These are phyloP conservation scores for Coriolopsis trogii DNA, from an alignment of 1,284 basidiomycete genomes.

Conservation along the genomic window DNA sequence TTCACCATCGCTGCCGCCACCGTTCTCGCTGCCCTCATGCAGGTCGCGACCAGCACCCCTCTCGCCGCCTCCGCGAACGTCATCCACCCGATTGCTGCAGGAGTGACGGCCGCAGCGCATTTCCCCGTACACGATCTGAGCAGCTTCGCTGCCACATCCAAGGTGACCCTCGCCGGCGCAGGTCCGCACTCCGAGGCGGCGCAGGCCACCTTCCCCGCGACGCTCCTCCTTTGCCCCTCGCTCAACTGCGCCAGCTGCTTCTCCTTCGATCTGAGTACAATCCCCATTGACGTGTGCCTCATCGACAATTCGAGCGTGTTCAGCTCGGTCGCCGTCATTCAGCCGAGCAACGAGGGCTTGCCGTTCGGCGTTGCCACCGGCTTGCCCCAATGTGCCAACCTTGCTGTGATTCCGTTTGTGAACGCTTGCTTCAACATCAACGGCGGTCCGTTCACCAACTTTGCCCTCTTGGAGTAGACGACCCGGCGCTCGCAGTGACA, in stretches of 20 bases:
- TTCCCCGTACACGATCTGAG: background rate
- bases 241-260: constrained; percentile 4
- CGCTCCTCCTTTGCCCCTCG: constrained; percentile 7
- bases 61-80: too few species aligned
- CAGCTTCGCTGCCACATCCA: background rate
- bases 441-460: constrained; percentile 4
- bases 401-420: constrained; percentile 8
- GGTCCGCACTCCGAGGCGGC: background rate
- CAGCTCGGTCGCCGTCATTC: constrained; percentile 4
- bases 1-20: too few species aligned
- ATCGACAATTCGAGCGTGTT: background rate
- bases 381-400: constrained; percentile 1
- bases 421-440: constrained; percentile 18
- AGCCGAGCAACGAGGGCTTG: constrained; percentile 8
- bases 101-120: constrained; percentile 51
- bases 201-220: constrained; percentile 4
- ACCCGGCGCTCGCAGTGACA: too few species aligned
- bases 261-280: constrained; percentile 1
- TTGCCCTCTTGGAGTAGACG: too few species aligned
- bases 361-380: constrained; percentile 10
- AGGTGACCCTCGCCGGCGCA: background rate
- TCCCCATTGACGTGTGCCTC: constrained; percentile 1
- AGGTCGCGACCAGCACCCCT: too few species aligned
- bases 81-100: too few species aligned
- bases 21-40: too few species aligned